Base-by-base conservation (phyloP, 768 basidiomycete genomes). In the Plicaturopsis crispa region DNA sequence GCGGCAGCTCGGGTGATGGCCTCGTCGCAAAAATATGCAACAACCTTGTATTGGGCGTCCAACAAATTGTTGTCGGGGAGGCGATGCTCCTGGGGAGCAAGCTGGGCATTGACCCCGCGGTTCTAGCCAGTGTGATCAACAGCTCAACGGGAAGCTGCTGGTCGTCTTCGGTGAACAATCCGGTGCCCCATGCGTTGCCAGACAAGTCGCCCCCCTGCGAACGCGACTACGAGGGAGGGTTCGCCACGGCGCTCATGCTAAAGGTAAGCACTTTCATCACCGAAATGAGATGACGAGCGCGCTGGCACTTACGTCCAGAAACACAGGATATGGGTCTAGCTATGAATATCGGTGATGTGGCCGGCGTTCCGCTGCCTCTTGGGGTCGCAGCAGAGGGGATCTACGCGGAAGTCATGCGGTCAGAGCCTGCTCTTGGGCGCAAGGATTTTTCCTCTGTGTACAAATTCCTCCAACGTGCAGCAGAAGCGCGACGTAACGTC, bases 21-120 rank as follows among this genome's bases (percentile, higher is more conserved):
- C 62, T 93, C 7, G 88, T 76, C 1, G 88, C 89, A 2, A 93
- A 93, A 63, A 89, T 93, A 24, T 90, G 87, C 63, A 93, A 92
- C 60, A 93, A 93, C 57, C 65, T 81, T 20, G 66, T 84, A 18
- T 62, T 86, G 30, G 85, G 83, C 3, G 81, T 86, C 3, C 72
- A 91, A 50, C 88, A 91, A 58, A 76, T 89, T 38, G 85, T 80
- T 12, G 75, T 87, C 1, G 83, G 73, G n/a, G 91, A 94, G 59
- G 89, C 84, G 3, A 93, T 94, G 90, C 60, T 92, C 4, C 69
- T 93, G 7, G 91, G 91, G 3, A 72, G 78, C 56, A 79, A 73
- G 41, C 62, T 93, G n/a, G 91, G 90, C 3, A 61, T 94, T 40
- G 72, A 88, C 33, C 75, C 89, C 13, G 67, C 69, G 6, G 66